Conservation (phyloP, 306 rosid genomes). For the Rosa multiflora region DNA sequence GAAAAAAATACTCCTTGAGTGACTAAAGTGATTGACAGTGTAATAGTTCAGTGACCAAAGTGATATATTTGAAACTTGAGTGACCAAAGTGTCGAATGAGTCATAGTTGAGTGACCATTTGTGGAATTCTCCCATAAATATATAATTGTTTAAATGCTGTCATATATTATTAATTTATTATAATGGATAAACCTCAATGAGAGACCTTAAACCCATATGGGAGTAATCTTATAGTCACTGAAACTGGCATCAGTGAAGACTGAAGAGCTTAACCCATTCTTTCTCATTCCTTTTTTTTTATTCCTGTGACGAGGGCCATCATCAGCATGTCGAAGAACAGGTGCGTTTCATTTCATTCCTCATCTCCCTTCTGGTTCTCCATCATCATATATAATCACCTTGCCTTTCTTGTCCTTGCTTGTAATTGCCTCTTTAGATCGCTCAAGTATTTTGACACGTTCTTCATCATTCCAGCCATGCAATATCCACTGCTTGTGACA, state of each 20-base stretch:
- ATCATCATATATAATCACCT: constrained; percentile 42
- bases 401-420: constrained; percentile 31
- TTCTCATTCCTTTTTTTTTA: constrained; percentile 35
- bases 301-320: constrained; percentile 22
- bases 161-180: no score
- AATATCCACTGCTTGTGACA: constrained; percentile 31
- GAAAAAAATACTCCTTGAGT: no score
- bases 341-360: constrained; percentile 28
- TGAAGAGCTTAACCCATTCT: constrained; percentile 36
- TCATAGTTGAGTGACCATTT: no score
- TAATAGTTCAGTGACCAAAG: no score
- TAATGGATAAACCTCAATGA: constrained; percentile 37
- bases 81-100: no score
- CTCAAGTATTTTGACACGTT: constrained; percentile 38
- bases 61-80: no score
- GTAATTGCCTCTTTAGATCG: constrained; percentile 42
- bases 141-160: no score
- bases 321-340: constrained; percentile 27
- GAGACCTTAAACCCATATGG: constrained; percentile 37
- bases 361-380: constrained; percentile 21
- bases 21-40: no score
- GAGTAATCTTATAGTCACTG: constrained; percentile 27
- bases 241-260: constrained; percentile 36
- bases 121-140: no score
- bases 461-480: constrained; percentile 52